These are phyloP conservation scores for Omphalotus olearius DNA, from an alignment of 1,284 basidiomycete genomes.

Conservation along the genomic window DNA sequence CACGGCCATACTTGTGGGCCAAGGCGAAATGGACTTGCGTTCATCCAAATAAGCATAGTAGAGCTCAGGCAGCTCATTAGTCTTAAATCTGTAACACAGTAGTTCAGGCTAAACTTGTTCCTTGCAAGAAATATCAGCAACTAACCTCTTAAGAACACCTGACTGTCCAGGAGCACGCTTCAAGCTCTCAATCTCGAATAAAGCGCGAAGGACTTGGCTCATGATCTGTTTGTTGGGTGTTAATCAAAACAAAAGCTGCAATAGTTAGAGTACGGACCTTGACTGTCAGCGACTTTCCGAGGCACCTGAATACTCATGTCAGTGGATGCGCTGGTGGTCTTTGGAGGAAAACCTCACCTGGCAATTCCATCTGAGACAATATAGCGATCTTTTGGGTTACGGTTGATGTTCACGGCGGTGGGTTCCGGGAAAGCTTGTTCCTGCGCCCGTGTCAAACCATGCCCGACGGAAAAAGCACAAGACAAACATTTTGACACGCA, in stretches of 20 bases:
- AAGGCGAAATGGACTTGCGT: conserved; percentile 40
- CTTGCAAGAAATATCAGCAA: neutral
- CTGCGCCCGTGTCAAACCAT: conserved; percentile 24
- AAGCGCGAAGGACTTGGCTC: conserved; percentile 40
- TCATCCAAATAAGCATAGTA: conserved; percentile 42
- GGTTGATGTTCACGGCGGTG: conserved; percentile 31
- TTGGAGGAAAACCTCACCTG: conserved; percentile 26
- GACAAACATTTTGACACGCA: conserved; percentile 54
- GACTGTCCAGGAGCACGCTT: conserved; percentile 49
- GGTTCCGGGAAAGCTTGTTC: conserved; percentile 49
- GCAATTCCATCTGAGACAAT: conserved; percentile 50
- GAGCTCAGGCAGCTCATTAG: conserved; percentile 27
- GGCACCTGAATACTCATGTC: conserved; percentile 27
- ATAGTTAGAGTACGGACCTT: conserved; percentile 32
- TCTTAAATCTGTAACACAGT: conserved; percentile 24
- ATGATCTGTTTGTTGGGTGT: conserved; percentile 29
- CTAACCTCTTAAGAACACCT: conserved; percentile 45
- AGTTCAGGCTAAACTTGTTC: neutral
- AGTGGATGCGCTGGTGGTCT: neutral
- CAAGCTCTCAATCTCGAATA: conserved; percentile 46
- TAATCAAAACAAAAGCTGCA: conserved; percentile 12
- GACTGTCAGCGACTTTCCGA: conserved; percentile 53
- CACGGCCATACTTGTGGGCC: conserved; percentile 48
- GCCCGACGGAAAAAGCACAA: neutral
- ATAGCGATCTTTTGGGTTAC: conserved; percentile 42